phyloP scores from a whole-genome alignment of 2,329 filamentous ascomycete species.

The Camillea tinctor region DNA sequence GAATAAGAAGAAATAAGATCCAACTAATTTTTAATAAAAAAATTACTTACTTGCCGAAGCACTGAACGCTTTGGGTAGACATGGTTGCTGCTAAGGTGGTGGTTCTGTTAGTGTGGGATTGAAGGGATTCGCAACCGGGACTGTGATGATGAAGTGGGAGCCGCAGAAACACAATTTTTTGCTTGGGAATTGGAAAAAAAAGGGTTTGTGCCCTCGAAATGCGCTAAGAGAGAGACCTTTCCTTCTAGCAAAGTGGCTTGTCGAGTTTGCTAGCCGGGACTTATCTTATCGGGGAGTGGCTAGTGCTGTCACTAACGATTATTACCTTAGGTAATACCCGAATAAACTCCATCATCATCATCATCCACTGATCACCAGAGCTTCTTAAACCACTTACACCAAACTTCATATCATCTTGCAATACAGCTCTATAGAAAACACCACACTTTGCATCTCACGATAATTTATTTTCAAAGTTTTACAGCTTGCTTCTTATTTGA shows the following conservation, averaged over 20 bases:
- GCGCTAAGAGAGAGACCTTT: slow-evolving; percentile 20
- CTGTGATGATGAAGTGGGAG: slow-evolving; percentile 15
- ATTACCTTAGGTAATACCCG: too few relatives aligned
- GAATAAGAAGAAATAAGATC: background rate
- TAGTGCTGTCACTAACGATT: too few relatives aligned
- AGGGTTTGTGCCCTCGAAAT: slow-evolving; percentile 30
- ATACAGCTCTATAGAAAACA: too few relatives aligned
- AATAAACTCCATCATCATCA: too few relatives aligned
- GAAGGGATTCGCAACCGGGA: slow-evolving; percentile 27
- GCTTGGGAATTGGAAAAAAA: slow-evolving; percentile 15
- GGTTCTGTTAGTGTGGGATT: slow-evolving; percentile 17
- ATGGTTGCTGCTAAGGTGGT: slow-evolving; percentile 54
- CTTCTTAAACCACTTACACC: too few relatives aligned
- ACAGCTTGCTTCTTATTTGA: too few relatives aligned
- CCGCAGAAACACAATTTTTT: slow-evolving; percentile 22
- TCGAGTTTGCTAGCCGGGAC: too few relatives aligned
- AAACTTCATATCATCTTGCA: too few relatives aligned
- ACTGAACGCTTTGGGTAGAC: slow-evolving; percentile 85
- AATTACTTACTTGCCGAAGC: slow-evolving; percentile 78
- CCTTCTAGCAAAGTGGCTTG: slow-evolving; percentile 9
- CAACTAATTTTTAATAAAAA: background rate
- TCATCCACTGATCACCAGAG: too few relatives aligned
- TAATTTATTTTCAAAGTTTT: too few relatives aligned
- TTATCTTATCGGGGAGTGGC: background rate
- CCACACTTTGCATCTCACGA: too few relatives aligned